Percentiles rank a stretch among this genome's conserved stretches.
phyloP scores from a whole-genome alignment of 1,139 yeast species.

The Casaregolazyma suthepensis region DNA sequence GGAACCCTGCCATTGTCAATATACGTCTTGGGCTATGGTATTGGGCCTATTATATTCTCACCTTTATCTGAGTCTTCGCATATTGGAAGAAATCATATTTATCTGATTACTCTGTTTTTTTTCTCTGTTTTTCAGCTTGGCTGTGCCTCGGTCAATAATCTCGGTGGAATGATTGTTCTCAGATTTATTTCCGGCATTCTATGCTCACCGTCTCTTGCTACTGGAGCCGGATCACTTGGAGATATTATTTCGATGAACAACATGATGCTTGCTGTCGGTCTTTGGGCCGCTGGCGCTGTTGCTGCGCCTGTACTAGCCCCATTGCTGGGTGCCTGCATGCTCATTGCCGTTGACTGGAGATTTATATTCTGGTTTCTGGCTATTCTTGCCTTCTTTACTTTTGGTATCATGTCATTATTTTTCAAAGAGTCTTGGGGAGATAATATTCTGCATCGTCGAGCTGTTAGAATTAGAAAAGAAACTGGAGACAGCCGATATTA shows the following conservation, averaged over 20 bases:
- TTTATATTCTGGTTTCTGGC: constrained; percentile 43
- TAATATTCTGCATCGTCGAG: constrained; percentile 41
- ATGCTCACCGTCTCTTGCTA: constrained; percentile 79
- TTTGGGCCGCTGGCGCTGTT: constrained; percentile 50
- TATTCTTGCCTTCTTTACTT: constrained; percentile 36
- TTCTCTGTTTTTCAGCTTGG: constrained; percentile 53
- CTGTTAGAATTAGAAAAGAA: constrained; percentile 39
- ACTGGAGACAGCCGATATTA: constrained; percentile 44
- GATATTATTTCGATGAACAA: constrained; percentile 38
- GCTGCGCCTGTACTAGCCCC: constrained; percentile 66
- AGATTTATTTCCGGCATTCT: constrained; percentile 76
- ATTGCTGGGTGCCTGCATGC: constrained; percentile 53
- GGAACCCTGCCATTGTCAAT: constrained; percentile 48
- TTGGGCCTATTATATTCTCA: constrained; percentile 51
- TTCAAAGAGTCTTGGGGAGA: constrained; percentile 49
- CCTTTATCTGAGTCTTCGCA: constrained; percentile 49
- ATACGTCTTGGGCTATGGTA: constrained; percentile 53
- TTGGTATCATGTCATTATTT: constrained; percentile 33
- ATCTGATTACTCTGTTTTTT: constrained; percentile 45
- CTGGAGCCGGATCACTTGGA: constrained; percentile 80
- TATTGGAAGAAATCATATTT: constrained; percentile 51
- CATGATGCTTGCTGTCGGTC: constrained; percentile 30
- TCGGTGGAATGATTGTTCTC: constrained; percentile 47
- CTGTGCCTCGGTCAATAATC: constrained; percentile 42
- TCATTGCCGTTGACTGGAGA: constrained; percentile 33